Evolutionary conservation across 2,329 filamentous ascomycete genomes (phyloP).

Genomic region (Penicillium griseofulvum): DNA sequence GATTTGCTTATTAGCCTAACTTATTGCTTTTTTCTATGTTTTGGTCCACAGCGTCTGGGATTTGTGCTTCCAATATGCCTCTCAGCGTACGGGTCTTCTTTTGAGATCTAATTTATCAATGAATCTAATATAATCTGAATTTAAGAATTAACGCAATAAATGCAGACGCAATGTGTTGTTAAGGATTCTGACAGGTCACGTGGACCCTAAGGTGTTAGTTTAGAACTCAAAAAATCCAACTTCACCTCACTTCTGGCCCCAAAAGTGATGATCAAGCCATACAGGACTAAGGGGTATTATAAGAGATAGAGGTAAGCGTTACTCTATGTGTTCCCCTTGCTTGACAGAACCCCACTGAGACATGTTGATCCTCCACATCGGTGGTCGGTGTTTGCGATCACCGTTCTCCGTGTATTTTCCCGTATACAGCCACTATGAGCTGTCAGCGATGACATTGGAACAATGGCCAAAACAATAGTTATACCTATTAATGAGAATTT

Average conservation of each 20-base stretch:
- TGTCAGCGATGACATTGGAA: neutral
- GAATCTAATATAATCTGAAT: neutral
- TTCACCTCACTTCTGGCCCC: neutral
- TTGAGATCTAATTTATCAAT: neutral
- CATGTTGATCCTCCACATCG: conserved; percentile 12
- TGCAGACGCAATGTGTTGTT: neutral
- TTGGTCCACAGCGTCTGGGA: conserved; percentile 2
- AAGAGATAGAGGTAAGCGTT: neutral
- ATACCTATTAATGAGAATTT: neutral
- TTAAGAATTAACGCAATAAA: neutral
- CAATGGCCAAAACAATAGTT: neutral
- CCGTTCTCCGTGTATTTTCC: conserved; percentile 16
- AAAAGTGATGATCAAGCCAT: neutral
- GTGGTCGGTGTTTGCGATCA: conserved; percentile 24
- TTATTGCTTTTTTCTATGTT: neutral
- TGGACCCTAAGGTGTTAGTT: neutral
- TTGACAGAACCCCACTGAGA: neutral
- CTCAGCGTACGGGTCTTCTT: neutral
- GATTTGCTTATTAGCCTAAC: neutral
- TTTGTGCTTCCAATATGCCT: conserved; percentile 11
- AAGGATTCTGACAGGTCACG: neutral
- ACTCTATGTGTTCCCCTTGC: neutral
- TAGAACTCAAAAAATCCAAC: neutral
- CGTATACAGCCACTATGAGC: neutral
- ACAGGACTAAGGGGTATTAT: neutral